Evolutionary conservation across 2,329 filamentous ascomycete genomes (phyloP).

Genomic region (Xylariaceae sp.): DNA sequence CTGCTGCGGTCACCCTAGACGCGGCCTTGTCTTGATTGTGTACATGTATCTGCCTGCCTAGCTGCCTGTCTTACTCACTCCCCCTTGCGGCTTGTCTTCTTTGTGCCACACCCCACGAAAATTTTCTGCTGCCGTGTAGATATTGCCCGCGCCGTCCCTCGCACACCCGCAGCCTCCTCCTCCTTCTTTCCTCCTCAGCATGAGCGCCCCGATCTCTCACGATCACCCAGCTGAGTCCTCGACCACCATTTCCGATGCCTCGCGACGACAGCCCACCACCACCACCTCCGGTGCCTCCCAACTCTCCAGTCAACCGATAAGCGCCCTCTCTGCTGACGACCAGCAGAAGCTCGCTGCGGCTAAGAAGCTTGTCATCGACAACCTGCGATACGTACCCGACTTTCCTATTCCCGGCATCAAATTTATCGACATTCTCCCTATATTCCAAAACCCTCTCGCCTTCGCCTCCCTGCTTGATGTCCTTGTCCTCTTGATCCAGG

Average conservation of each 20-base stretch:
- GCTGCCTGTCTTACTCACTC: slow-evolving; percentile 26
- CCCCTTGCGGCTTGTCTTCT: slow-evolving; percentile 24
- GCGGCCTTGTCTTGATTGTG: slow-evolving; percentile 22
- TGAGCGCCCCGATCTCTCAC: slow-evolving; percentile 33
- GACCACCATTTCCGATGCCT: slow-evolving; percentile 50
- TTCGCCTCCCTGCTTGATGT: slow-evolving; percentile 77
- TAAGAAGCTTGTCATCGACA: slow-evolving; percentile 53
- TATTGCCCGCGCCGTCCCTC: slow-evolving; percentile 27
- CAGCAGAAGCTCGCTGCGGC: slow-evolving; percentile 27
- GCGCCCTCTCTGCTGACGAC: slow-evolving; percentile 23
- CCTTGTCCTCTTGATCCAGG: slow-evolving; percentile 75
- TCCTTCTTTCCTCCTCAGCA: slow-evolving; percentile 32
- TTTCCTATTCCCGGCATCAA: slow-evolving; percentile 90
- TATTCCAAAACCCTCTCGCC: slow-evolving; percentile 74
- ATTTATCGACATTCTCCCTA: slow-evolving; percentile 96
- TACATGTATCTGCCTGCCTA: slow-evolving; percentile 18
- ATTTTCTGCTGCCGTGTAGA: slow-evolving; percentile 26
- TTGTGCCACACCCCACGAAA: slow-evolving; percentile 32
- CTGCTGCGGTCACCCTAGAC: slow-evolving; percentile 27
- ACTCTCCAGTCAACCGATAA: slow-evolving; percentile 67
- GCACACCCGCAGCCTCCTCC: slow-evolving; percentile 25
- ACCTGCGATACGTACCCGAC: slow-evolving; percentile 82
- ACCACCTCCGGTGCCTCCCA: slow-evolving; percentile 58
- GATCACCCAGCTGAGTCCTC: slow-evolving; percentile 34
- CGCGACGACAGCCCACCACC: slow-evolving; percentile 61